Percentiles rank a stretch among this genome's conserved stretches.
These are phyloP conservation scores for Kwoniella mangroviensis DNA, from an alignment of 768 basidiomycete genomes.

Conservation along the genomic window DNA sequence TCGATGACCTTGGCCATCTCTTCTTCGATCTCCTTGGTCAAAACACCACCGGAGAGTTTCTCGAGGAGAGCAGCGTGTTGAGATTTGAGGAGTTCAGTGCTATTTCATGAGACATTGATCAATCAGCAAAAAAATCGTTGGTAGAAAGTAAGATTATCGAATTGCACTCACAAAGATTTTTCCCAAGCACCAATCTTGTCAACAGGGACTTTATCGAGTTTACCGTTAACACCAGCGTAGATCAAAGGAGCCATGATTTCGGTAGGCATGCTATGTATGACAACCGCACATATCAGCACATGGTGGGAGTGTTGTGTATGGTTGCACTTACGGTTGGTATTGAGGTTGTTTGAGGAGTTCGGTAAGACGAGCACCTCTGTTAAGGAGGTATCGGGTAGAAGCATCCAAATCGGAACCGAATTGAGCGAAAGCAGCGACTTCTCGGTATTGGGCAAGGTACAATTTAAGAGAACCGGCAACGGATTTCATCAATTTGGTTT, in stretches of 20 bases:
- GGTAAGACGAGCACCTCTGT: conserved; percentile 96
- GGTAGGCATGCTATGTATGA: conserved; percentile 84
- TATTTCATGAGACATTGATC: no score
- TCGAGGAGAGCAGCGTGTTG: conserved; percentile 75
- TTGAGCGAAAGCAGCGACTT: conserved; percentile 84
- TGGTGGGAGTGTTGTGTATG: no score
- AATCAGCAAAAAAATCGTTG: no score
- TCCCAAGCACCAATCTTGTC: conserved; percentile 71
- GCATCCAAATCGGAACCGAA: conserved; percentile 99
- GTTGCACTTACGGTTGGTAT: conserved; percentile 67
- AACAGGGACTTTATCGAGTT: conserved; percentile 94
- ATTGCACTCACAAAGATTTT: conserved; percentile 69
- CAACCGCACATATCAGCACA: no score
- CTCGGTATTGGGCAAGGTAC: conserved; percentile 99
- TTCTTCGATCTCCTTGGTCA: conserved; percentile 86
- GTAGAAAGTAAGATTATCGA: conserved; percentile 48
- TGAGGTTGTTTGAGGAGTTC: conserved; percentile 94
- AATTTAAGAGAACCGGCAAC: conserved; percentile 99
- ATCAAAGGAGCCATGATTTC: conserved; percentile 98
- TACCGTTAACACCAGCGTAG: conserved; percentile 99
- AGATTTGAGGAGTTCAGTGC: conserved; percentile 78
- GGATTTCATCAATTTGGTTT: conserved; percentile 99
- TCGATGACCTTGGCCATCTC: conserved; percentile 63
- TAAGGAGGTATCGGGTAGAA: conserved; percentile 96
- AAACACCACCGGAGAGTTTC: conserved; percentile 78